Evolutionary conservation across 495 filamentous ascomycete species (phyloP).

Genomic region (Trichoderma erinaceum): DNA sequence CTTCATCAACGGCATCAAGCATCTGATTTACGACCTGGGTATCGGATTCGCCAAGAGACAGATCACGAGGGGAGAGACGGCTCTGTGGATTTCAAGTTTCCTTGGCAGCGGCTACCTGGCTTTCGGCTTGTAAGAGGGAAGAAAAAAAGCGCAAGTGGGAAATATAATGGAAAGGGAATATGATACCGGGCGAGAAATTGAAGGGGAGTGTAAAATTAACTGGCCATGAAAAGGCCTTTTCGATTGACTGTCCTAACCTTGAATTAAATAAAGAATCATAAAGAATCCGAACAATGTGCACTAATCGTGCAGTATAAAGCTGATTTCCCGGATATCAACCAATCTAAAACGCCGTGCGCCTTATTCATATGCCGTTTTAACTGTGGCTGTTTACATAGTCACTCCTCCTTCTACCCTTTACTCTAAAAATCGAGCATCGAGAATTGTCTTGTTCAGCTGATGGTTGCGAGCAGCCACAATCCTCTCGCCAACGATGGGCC

Average conservation of each 20-base stretch:
- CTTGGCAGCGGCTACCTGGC: conserved; percentile 57
- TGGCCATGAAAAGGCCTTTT: not conserved
- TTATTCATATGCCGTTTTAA: conserved; percentile 1
- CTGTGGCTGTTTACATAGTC: not conserved
- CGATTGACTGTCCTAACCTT: not conserved
- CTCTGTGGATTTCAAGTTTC: conserved; percentile 61
- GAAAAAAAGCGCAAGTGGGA: not conserved
- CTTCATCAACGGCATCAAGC: conserved; percentile 77
- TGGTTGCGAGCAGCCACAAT: conserved; percentile 49
- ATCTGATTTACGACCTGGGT: conserved; percentile 81
- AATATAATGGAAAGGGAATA: not conserved
- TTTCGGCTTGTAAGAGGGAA: conserved; percentile 26
- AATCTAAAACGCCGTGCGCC: conserved; percentile 17
- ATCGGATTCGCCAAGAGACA: conserved; percentile 58
- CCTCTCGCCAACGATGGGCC: conserved; percentile 51
- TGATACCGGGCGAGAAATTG: not conserved
- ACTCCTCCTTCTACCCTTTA: conserved; percentile 28
- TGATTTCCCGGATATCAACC: conserved; percentile 1
- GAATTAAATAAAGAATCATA: conserved; percentile 1
- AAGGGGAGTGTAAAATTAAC: not conserved
- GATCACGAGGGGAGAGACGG: conserved; percentile 71
- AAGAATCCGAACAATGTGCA: conserved; percentile 2
- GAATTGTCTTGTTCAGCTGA: conserved; percentile 42
- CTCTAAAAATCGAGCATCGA: conserved; percentile 40
- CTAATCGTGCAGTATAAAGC: not conserved